These are phyloP conservation scores for Cornus kousa DNA, from an alignment of 148 eudicot species.

Conservation along the genomic window DNA sequence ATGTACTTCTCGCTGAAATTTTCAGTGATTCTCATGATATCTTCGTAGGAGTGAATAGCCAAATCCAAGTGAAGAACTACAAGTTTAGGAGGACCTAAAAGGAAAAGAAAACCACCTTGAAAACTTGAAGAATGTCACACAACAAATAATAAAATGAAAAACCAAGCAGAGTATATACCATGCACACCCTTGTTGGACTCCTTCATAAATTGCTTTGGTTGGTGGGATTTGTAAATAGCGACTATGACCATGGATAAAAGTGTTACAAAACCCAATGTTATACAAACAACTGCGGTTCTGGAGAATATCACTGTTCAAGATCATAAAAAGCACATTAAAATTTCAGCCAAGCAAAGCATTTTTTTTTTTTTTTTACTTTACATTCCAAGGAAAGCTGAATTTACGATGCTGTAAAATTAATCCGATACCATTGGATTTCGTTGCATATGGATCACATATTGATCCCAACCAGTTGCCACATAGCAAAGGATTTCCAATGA, in stretches of 20 bases:
- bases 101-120: not conserved
- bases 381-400: not conserved
- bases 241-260: constrained; percentile 49
- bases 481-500: constrained; percentile 57
- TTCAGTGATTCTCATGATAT: constrained; percentile 67
- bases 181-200: constrained; percentile 29
- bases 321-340: not conserved
- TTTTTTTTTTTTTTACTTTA: no score
- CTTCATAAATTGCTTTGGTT: constrained; percentile 27
- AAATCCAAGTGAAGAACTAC: constrained; percentile 69
- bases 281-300: constrained; percentile 47
- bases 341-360: not conserved
- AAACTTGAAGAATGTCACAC: not conserved
- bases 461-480: constrained; percentile 77
- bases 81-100: constrained; percentile 54
- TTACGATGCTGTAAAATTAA: not conserved
- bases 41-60: constrained; percentile 69
- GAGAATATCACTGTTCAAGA: constrained; percentile 44
- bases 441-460: constrained; percentile 45
- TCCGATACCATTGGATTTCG: constrained; percentile 43
- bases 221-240: constrained; percentile 50
- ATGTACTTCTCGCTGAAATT: constrained; percentile 64
- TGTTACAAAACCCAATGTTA: constrained; percentile 38
- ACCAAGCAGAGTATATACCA: constrained; percentile 20
- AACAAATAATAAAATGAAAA: not conserved